Evolutionary conservation across 2,329 filamentous ascomycete genomes (phyloP).

Genomic region (Aspergillus sp.): DNA sequence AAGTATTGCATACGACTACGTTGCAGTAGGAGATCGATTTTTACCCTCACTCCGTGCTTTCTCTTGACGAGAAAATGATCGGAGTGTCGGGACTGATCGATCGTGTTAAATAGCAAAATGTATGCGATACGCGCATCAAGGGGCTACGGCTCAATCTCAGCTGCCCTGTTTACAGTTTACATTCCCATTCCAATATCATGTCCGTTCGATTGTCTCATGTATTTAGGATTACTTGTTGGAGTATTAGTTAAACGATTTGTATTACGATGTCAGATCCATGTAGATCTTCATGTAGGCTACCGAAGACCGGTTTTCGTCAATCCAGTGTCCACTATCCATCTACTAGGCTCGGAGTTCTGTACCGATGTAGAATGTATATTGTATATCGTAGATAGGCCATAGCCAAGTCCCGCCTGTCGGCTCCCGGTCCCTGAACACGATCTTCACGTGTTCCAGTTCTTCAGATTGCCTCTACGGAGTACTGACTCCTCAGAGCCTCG

Average conservation of each 20-base stretch:
- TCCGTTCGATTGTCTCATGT: not conserved
- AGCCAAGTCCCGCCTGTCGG: too few relatives aligned
- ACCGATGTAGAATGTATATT: too few relatives aligned
- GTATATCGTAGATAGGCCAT: too few relatives aligned
- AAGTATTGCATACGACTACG: not conserved
- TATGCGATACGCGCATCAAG: not conserved
- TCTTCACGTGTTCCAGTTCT: too few relatives aligned
- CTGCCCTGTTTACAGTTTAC: not conserved
- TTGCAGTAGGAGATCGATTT: not conserved
- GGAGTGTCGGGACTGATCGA: not conserved
- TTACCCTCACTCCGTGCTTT: not conserved
- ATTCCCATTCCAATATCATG: not conserved
- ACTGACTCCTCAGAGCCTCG: too few relatives aligned
- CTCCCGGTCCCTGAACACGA: too few relatives aligned
- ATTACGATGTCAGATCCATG: not conserved
- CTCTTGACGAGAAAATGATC: not conserved
- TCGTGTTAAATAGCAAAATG: slow-evolving; percentile 2
- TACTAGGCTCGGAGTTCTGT: too few relatives aligned
- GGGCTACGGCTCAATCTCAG: not conserved
- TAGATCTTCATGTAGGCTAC: not conserved
- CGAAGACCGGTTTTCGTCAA: too few relatives aligned
- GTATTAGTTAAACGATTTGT: not conserved
- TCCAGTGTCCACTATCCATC: too few relatives aligned
- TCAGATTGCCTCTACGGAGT: too few relatives aligned
- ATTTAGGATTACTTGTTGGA: not conserved